These are phyloP conservation scores for Cytospora mali DNA, from an alignment of 2,329 filamentous ascomycete genomes.

Conservation along the genomic window DNA sequence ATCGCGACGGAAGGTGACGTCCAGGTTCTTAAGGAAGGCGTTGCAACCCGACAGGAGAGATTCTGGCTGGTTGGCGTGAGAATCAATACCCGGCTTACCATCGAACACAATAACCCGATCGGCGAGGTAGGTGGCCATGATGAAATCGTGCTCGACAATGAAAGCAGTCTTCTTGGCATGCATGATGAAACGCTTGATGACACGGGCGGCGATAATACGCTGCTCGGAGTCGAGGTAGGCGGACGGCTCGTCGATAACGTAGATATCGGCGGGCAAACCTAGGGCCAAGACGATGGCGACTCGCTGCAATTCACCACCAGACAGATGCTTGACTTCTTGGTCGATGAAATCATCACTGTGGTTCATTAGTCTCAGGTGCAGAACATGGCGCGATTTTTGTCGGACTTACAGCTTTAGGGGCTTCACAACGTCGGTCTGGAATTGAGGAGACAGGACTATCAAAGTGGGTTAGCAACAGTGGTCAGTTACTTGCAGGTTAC, in stretches of 20 bases:
- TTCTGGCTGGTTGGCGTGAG: slow-evolving; percentile 87
- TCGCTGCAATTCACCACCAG: slow-evolving; percentile 98
- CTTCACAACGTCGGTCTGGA: slow-evolving; percentile 99
- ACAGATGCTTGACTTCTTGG: slow-evolving; percentile 98
- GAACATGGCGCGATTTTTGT: no score
- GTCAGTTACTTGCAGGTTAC: no score
- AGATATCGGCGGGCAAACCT: slow-evolving; percentile 94
- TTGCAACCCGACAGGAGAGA: slow-evolving; percentile 95
- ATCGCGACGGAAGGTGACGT: slow-evolving; percentile 98
- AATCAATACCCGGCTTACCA: slow-evolving; percentile 84
- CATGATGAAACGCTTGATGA: slow-evolving; percentile 99
- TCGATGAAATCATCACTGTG: slow-evolving; percentile 88
- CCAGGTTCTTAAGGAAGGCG: slow-evolving; percentile 91
- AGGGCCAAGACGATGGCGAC: slow-evolving; percentile 97
- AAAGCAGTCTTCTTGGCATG: slow-evolving; percentile 99
- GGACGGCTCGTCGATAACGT: slow-evolving; percentile 96
- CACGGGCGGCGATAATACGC: slow-evolving; percentile 93
- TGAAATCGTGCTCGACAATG: slow-evolving; percentile 99
- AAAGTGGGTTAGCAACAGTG: slow-evolving; percentile 5
- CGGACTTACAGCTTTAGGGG: slow-evolving; percentile 76
- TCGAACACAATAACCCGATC: slow-evolving; percentile 99
- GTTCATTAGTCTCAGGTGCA: not conserved
- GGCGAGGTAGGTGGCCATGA: slow-evolving; percentile 72
- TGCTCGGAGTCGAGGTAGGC: slow-evolving; percentile 99
- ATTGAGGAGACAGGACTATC: slow-evolving; percentile 82